Evolutionary conservation across 805 yeast species (phyloP).

Genomic region (Clavispora asparagi): DNA sequence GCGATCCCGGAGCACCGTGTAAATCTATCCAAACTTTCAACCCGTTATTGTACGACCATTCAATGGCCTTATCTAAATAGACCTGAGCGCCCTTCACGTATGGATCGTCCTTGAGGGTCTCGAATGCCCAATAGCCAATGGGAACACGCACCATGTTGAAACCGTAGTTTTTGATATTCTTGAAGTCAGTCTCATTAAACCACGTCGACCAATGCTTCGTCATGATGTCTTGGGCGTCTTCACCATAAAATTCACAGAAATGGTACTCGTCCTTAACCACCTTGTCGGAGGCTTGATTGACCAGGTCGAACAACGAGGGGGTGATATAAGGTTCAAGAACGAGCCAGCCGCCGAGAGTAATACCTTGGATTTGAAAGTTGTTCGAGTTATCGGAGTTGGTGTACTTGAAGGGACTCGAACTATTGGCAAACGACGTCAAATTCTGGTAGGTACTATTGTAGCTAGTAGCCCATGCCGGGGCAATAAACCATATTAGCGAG

Average conservation of each 20-base stretch:
- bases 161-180: conserved; percentile 45
- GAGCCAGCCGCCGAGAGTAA: conserved; percentile 69
- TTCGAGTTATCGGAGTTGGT: conserved; percentile 4
- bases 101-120: conserved; percentile 46
- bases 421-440: conserved; percentile 2
- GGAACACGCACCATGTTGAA: conserved; percentile 73
- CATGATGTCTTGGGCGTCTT: conserved; percentile 38
- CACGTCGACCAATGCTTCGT: conserved; percentile 53
- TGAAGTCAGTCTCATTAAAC: conserved; percentile 56
- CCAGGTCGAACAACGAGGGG: conserved; percentile 51
- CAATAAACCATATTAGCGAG: neutral
- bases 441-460: neutral
- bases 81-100: conserved; percentile 62
- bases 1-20: conserved; percentile 82
- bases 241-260: conserved; percentile 47
- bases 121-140: conserved; percentile 79
- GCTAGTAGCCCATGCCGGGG: neutral
- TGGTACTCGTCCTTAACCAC: conserved; percentile 61
- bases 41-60: conserved; percentile 59
- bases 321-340: conserved; percentile 68
- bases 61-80: conserved; percentile 59
- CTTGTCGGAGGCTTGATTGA: conserved; percentile 18
- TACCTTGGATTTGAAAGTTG: conserved; percentile 15
- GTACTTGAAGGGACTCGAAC: conserved; percentile 2
- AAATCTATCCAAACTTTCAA: conserved; percentile 70